Conservation (phyloP, 2,329 filamentous ascomycete genomes). For the Ophiocordyceps sinensis region DNA sequence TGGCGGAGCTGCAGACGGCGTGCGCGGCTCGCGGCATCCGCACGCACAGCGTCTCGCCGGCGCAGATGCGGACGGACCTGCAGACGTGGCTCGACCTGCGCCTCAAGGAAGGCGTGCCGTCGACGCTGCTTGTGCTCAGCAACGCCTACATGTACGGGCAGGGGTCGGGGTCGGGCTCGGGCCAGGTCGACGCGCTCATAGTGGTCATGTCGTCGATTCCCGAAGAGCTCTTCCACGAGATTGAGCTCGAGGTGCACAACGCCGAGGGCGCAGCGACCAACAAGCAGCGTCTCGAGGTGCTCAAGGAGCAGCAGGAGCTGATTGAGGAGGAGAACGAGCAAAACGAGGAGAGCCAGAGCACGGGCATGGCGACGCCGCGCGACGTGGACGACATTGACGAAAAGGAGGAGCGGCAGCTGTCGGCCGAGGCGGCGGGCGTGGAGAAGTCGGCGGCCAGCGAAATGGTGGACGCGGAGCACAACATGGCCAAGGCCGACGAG, state of each 20-base stretch:
- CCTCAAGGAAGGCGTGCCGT: slow-evolving; percentile 88
- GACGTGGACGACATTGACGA: slow-evolving; percentile 92
- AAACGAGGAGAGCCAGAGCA: slow-evolving; percentile 64
- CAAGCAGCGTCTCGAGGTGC: slow-evolving; percentile 94
- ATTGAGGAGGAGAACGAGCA: slow-evolving; percentile 96
- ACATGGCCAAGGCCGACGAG: slow-evolving; percentile 20
- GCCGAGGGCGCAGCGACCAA: slow-evolving; percentile 96
- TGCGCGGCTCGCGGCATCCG: slow-evolving; percentile 85
- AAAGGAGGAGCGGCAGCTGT: slow-evolving; percentile 57
- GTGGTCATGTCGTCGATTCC: slow-evolving; percentile 89
- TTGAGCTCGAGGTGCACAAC: slow-evolving; percentile 93
- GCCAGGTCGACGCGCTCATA: slow-evolving; percentile 83
- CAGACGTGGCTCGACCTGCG: slow-evolving; percentile 90
- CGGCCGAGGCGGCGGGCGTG: slow-evolving; percentile 32
- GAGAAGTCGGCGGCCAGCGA: slow-evolving; percentile 36
- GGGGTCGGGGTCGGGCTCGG: slow-evolving; percentile 73
- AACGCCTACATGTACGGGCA: slow-evolving; percentile 97
- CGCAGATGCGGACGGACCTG: slow-evolving; percentile 73
- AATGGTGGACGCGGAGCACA: slow-evolving; percentile 40
- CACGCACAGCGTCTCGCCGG: slow-evolving; percentile 83
- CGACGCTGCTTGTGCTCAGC: slow-evolving; percentile 84
- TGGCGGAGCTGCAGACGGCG: slow-evolving; percentile 81
- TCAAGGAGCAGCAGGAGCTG: slow-evolving; percentile 96
- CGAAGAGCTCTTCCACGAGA: slow-evolving; percentile 98
- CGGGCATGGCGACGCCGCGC: slow-evolving; percentile 60